Percentiles rank a stretch among this genome's conserved stretches.
These are phyloP conservation scores for Metarhizium anisopliae DNA, from an alignment of 2,329 filamentous ascomycete genomes.

Conservation along the genomic window DNA sequence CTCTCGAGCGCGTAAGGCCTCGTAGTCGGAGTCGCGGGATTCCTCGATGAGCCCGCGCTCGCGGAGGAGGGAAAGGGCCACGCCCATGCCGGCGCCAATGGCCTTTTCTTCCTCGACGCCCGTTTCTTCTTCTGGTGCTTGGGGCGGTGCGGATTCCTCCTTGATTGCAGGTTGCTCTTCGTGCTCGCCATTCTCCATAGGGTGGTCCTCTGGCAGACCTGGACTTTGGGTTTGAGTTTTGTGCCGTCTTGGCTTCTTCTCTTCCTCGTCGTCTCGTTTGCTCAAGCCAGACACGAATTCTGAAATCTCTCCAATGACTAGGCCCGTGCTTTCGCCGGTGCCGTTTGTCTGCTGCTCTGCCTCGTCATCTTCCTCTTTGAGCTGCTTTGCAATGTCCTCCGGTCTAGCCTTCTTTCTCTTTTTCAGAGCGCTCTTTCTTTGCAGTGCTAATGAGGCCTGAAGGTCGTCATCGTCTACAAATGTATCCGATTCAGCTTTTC, in stretches of 20 bases:
- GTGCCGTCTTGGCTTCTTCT: slow-evolving; percentile 39
- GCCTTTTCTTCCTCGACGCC: slow-evolving; percentile 70
- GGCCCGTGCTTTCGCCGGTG: slow-evolving; percentile 39
- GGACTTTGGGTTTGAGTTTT: slow-evolving; percentile 15
- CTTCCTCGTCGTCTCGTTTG: slow-evolving; percentile 50
- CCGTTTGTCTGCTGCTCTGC: slow-evolving; percentile 34
- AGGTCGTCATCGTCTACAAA: slow-evolving; percentile 90
- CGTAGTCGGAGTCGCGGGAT: slow-evolving; percentile 54
- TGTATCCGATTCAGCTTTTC: slow-evolving; percentile 53
- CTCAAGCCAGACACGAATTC: slow-evolving; percentile 87
- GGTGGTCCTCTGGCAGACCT: slow-evolving; percentile 30
- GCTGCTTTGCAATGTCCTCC: slow-evolving; percentile 75
- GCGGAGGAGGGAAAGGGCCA: slow-evolving; percentile 71
- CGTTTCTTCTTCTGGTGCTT: slow-evolving; percentile 22
- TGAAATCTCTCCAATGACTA: slow-evolving; percentile 92
- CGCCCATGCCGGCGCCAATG: slow-evolving; percentile 68
- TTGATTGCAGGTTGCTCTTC: slow-evolving; percentile 18
- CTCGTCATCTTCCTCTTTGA: slow-evolving; percentile 56
- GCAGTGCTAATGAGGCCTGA: slow-evolving; percentile 75
- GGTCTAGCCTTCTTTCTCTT: slow-evolving; percentile 82
- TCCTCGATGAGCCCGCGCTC: slow-evolving; percentile 75
- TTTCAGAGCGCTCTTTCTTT: slow-evolving; percentile 76
- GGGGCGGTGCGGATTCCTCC: slow-evolving; percentile 5
- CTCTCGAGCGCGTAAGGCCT: slow-evolving; percentile 60
- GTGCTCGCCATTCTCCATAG: slow-evolving; percentile 30